Evolutionary conservation across 1,139 yeast genomes (phyloP), one percentile per base, ranked within the genome.

Genomic region (Geotrichum restrictum): DNA sequence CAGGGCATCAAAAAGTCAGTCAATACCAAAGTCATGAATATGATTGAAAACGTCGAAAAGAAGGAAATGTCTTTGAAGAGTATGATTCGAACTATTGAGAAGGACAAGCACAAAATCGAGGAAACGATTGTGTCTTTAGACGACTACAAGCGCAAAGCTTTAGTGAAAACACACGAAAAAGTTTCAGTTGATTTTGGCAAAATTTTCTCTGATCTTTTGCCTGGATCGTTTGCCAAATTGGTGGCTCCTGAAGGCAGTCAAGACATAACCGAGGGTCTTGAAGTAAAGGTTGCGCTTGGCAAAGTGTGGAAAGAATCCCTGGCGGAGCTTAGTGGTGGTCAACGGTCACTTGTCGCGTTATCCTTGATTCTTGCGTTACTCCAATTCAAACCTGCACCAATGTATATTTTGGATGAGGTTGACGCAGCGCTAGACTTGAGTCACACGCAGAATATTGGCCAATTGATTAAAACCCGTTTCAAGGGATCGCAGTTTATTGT

Each of bases 371-470:
- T 91, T 80, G 96, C 98, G 0, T 74, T 93, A 56, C 74, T 93
- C 53, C 96, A 91, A 68, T 91, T 88, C 74, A 88, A 89, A 67
- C 98, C 98, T 1, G 98, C 98, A 0, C 98, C 98, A 10, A 88
- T 93, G 96, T 93, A 93, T 67, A 91, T 93, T 62, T 74, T 93
- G 55, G 98, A 93, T 70, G 98, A 93, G 70, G 97, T 93, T 37
- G 98, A 93, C 71, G 98, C 99, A 1, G 99, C 99, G 1, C 77
- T 94, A 59, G 99, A 94, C 74, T 78, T 91, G 59, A 88, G 95
- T 52, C 99, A 94, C 68, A 94, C 99, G 1, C 98, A 94, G 69
- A 93, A 93, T 64, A 93, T 94, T 64, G 99, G 99, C 3, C 96
- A 89, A 65, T 75, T 94, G 65, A 93, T 94, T 69, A 93, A 91